Percentiles rank a stretch among this genome's conserved stretches.
Conservation (phyloP, 768 basidiomycete species). For the Coprinopsis strossmayeri region DNA sequence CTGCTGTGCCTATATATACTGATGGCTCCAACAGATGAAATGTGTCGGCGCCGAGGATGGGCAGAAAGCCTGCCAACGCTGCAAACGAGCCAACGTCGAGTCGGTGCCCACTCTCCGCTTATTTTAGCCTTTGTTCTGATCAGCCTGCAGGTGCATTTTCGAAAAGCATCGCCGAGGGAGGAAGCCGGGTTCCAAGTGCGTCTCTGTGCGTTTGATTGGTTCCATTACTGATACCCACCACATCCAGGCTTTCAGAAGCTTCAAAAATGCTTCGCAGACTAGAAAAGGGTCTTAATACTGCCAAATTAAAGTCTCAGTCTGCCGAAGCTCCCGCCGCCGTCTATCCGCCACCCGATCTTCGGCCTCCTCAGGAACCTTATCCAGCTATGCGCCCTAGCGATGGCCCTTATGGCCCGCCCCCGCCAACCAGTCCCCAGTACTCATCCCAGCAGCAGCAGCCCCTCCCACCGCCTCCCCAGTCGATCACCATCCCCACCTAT, state of each 20-base stretch:
- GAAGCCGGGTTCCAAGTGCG: slow-evolving; percentile 86
- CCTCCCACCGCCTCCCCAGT: slow-evolving; percentile 32
- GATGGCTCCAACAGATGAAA: too few species aligned
- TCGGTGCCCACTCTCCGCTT: slow-evolving; percentile 27
- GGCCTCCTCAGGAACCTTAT: slow-evolving; percentile 14
- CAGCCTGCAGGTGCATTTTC: slow-evolving; percentile 59
- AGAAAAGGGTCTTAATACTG: slow-evolving; percentile 75
- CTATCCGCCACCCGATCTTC: slow-evolving; percentile 28
- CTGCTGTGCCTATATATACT: too few species aligned
- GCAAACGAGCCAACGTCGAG: slow-evolving; percentile 75
- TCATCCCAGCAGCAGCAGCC: slow-evolving; percentile 26
- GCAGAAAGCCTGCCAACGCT: slow-evolving; percentile 74
- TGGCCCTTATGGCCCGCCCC: slow-evolving; percentile 21
- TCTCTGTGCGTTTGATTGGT: slow-evolving; percentile 10
- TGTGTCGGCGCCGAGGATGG: slow-evolving; percentile 88
- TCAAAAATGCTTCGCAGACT: slow-evolving; percentile 85
- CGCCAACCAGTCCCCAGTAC: slow-evolving; percentile 24
- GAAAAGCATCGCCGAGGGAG: slow-evolving; percentile 87
- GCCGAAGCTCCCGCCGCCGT: slow-evolving; percentile 26
- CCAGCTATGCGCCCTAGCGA: slow-evolving; percentile 19
- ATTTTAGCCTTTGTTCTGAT: slow-evolving; percentile 12
- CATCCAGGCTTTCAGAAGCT: slow-evolving; percentile 70
- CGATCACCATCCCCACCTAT: slow-evolving; percentile 22
- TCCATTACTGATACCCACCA: slow-evolving; percentile 8
- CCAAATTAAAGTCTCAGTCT: slow-evolving; percentile 64